Percentiles rank a stretch among this genome's conserved stretches.
Evolutionary conservation across 2,329 filamentous ascomycete genomes (phyloP).

Genomic region (Neophaeococcomyces mojaviensis): DNA sequence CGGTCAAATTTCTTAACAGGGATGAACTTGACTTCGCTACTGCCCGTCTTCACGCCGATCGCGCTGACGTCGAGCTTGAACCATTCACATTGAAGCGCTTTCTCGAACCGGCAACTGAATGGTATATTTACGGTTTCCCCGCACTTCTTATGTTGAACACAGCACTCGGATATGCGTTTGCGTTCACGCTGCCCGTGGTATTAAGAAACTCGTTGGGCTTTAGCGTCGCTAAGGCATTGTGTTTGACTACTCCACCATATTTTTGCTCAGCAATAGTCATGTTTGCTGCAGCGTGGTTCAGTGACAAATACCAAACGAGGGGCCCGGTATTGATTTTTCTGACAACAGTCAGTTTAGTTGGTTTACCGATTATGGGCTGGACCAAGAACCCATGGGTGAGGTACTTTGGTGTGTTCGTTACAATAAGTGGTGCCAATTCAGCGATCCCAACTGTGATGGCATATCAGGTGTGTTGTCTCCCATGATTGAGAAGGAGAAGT

Average conservation of each 20-base stretch:
- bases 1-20: conserved; percentile 28
- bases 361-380: conserved; percentile 43
- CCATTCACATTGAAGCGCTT: conserved; percentile 23
- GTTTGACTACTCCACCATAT: conserved; percentile 54
- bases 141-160: conserved; percentile 57
- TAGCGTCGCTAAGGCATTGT: conserved; percentile 55
- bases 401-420: conserved; percentile 5
- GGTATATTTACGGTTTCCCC: conserved; percentile 49
- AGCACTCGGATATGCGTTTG: conserved; percentile 67
- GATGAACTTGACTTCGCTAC: conserved; percentile 22
- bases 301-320: conserved; percentile 55
- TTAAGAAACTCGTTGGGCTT: conserved; percentile 57
- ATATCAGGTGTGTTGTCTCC: conserved; percentile 1
- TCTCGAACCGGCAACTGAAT: conserved; percentile 33
- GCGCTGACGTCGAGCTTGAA: conserved; percentile 43
- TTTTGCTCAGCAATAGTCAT: not conserved
- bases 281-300: conserved; percentile 39
- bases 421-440: not conserved
- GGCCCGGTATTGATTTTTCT: conserved; percentile 42
- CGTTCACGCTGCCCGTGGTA: conserved; percentile 72
- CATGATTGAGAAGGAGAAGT: not conserved
- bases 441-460: not conserved
- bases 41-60: conserved; percentile 44
- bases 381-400: not conserved
- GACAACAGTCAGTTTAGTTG: conserved; percentile 43